phyloP scores from a whole-genome alignment of 495 filamentous ascomycete genomes.

The Schizothecium vesticola region DNA sequence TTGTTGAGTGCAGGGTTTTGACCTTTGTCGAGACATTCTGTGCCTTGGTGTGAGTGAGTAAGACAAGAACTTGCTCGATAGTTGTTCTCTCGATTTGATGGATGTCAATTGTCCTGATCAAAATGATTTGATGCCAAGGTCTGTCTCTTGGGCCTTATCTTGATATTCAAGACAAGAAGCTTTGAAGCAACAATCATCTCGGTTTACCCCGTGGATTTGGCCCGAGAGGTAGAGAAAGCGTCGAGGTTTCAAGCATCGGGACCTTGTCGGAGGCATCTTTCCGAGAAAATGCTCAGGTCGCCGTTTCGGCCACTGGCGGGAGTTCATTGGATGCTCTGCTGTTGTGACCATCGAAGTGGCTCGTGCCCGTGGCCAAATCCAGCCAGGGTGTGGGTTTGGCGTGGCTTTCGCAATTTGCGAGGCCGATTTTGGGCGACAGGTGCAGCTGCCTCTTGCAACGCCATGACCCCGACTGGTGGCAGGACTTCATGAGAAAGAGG shows the following conservation, averaged over 20 bases:
- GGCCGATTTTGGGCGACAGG: no score
- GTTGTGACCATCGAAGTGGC: neutral
- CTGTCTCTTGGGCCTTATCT: neutral
- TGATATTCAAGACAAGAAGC: neutral
- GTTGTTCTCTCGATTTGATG: no score
- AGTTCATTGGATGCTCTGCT: neutral
- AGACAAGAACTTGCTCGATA: no score
- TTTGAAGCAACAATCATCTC: neutral
- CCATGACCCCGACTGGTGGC: neutral
- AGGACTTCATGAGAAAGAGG: neutral
- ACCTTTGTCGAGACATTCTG: no score
- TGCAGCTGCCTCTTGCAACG: neutral
- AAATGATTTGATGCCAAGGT: no score
- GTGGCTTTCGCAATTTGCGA: neutral
- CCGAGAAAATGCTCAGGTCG: neutral
- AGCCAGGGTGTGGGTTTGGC: neutral
- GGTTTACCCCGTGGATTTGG: neutral
- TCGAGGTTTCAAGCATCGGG: neutral
- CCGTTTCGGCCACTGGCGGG: neutral
- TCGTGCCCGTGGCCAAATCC: neutral
- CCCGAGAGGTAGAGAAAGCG: neutral
- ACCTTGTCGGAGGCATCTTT: neutral
- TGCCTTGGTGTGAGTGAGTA: no score
- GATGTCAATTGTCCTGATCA: no score
- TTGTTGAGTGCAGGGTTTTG: no score